phyloP scores from a whole-genome alignment of 192 early-diverging fungal species.

The Podila verticillata region DNA sequence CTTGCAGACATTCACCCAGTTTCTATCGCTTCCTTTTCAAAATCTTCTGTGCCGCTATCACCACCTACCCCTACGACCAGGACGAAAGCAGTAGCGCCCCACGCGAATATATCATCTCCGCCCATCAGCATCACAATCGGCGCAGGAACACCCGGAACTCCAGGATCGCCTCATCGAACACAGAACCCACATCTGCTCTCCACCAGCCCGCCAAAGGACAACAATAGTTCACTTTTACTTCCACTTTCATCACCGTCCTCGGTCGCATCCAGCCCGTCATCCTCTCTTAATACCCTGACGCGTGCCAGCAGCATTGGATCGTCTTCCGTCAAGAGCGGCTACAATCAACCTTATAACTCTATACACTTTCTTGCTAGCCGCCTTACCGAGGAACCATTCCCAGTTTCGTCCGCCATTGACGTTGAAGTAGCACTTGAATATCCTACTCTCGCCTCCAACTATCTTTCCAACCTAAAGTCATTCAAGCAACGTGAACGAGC shows the following conservation, averaged over 20 bases:
- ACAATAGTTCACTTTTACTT: constrained; percentile 28
- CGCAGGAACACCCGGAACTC: constrained; percentile 6
- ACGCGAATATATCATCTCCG: background rate
- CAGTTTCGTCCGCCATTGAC: constrained; percentile 15
- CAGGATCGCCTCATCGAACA: background rate
- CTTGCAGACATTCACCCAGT: constrained; percentile 22
- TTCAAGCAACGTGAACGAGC: constrained; percentile 18
- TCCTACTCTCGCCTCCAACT: constrained; percentile 8
- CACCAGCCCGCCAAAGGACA: constrained; percentile 2
- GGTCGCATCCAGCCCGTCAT: constrained; percentile 34
- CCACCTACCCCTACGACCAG: background rate
- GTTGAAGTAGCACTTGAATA: constrained; percentile 18
- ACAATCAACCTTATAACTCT: constrained; percentile 14
- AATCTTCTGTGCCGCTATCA: background rate
- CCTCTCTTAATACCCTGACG: constrained; percentile 39
- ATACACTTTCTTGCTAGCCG: constrained; percentile 12
- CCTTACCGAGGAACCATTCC: constrained; percentile 1
- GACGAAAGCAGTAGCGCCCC: constrained; percentile 2
- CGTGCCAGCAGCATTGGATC: constrained; percentile 34
- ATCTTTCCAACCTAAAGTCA: constrained; percentile 17
- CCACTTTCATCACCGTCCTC: constrained; percentile 40
- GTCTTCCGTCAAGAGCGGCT: constrained; percentile 17
- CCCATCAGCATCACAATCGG: constrained; percentile 31
- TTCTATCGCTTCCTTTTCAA: constrained; percentile 7
- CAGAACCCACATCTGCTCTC: constrained; percentile 1